These are phyloP conservation scores for Tremella mesenterica DNA, from an alignment of 768 basidiomycete genomes.

Conservation along the genomic window DNA sequence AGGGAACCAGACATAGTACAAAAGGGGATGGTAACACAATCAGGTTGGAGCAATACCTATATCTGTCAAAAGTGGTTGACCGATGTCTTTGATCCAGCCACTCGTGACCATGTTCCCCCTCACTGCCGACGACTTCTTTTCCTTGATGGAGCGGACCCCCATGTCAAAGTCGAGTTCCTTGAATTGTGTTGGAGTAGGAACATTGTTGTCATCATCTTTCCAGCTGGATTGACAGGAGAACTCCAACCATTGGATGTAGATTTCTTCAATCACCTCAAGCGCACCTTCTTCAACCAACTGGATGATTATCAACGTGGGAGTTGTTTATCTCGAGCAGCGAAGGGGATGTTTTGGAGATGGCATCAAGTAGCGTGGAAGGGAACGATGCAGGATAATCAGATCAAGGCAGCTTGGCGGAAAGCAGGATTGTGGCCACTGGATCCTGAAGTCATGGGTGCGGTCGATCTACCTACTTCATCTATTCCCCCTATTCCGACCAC, in stretches of 20 bases:
- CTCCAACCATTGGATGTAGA: slow-evolving; percentile 14
- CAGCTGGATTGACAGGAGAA: slow-evolving; percentile 4
- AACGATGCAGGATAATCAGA: background rate
- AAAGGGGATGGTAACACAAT: background rate
- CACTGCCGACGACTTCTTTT: slow-evolving; percentile 7
- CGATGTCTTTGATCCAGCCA: slow-evolving; percentile 5
- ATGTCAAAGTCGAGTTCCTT: slow-evolving; percentile 5
- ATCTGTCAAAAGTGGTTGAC: slow-evolving; percentile 1
- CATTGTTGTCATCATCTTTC: slow-evolving; percentile 10
- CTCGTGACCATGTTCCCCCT: background rate
- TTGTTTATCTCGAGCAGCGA: background rate
- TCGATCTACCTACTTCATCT: too few relatives aligned
- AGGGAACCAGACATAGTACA: background rate
- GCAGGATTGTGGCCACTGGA: slow-evolving; percentile 9
- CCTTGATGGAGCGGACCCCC: slow-evolving; percentile 12
- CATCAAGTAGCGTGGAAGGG: slow-evolving; percentile 6
- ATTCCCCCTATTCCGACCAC: background rate
- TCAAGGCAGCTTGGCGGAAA: slow-evolving; percentile 5
- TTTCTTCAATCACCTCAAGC: slow-evolving; percentile 12
- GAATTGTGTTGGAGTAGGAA: slow-evolving; percentile 10
- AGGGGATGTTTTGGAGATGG: slow-evolving; percentile 6
- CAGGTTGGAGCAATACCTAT: slow-evolving; percentile 5
- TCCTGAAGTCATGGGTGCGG: background rate
- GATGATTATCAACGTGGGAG: slow-evolving; percentile 1
- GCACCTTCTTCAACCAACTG: background rate